phyloP scores from a whole-genome alignment of 208 protist species.

The Spongospora subterranea region DNA sequence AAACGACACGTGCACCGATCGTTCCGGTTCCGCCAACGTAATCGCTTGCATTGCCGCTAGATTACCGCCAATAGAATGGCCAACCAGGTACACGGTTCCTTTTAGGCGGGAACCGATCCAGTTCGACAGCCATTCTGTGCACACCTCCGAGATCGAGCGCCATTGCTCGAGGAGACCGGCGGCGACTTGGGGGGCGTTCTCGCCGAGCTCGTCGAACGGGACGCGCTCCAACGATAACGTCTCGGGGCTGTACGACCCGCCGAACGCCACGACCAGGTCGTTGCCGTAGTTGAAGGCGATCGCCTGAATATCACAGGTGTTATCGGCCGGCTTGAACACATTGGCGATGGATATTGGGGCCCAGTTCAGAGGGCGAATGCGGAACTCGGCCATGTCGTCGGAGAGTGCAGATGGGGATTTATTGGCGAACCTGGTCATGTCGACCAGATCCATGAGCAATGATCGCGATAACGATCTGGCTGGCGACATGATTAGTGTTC shows the following conservation, averaged over 20 bases:
- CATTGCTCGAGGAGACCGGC: not conserved
- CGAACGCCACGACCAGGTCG: not conserved
- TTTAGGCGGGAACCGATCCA: not conserved
- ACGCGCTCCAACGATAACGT: not conserved
- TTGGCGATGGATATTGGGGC: not conserved
- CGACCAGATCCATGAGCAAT: not conserved
- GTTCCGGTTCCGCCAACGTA: not conserved
- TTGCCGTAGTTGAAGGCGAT: not conserved
- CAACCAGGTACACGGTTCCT: not conserved
- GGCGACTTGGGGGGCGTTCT: not conserved
- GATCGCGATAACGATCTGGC: not conserved
- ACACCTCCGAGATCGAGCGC: not conserved
- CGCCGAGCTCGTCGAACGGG: not conserved
- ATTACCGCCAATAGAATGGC: not conserved
- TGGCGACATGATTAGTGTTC: too few species aligned
- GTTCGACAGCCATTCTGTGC: not conserved
- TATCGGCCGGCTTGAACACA: not conserved
- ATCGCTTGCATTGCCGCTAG: not conserved
- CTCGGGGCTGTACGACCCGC: not conserved
- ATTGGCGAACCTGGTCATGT: not conserved
- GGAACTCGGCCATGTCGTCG: not conserved
- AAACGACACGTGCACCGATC: not conserved
- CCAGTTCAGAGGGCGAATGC: not conserved
- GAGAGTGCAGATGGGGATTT: not conserved
- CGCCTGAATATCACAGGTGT: not conserved